phyloP scores from a whole-genome alignment of 2,329 filamentous ascomycete genomes.

The Aspergillus caelatus region DNA sequence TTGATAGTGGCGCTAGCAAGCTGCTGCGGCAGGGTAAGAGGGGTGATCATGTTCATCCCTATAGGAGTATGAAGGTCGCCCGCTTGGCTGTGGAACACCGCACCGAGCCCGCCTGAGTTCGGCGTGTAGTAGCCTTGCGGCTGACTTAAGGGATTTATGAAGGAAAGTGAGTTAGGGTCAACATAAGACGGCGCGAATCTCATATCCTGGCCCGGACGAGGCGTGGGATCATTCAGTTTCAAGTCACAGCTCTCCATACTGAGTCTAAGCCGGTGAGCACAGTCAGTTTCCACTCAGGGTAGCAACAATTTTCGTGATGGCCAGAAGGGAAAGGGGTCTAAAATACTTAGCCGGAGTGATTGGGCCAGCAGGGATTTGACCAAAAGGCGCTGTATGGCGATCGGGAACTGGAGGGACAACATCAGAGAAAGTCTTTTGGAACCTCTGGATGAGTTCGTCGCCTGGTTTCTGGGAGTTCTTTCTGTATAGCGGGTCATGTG shows the following conservation, averaged over 20 bases:
- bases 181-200: constrained; percentile 86
- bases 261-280: constrained; percentile 37
- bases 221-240: constrained; percentile 82
- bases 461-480: constrained; percentile 82
- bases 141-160: constrained; percentile 77
- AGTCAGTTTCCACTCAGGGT: constrained; percentile 16
- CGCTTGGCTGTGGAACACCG: constrained; percentile 79
- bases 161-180: constrained; percentile 81
- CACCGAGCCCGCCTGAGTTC: constrained; percentile 75
- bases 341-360: constrained; percentile 31
- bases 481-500: constrained; percentile 45
- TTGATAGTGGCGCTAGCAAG: constrained; percentile 61
- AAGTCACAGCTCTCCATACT: constrained; percentile 53
- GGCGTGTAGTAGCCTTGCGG: constrained; percentile 85
- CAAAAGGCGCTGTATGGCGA: constrained; percentile 29
- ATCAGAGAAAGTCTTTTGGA: constrained; percentile 81
- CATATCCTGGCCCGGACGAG: constrained; percentile 80
- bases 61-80: constrained; percentile 86
- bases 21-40: constrained; percentile 74
- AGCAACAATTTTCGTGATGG: background rate
- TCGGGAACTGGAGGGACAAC: constrained; percentile 55
- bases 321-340: background rate
- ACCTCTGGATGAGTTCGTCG: constrained; percentile 80
- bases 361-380: constrained; percentile 24
- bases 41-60: constrained; percentile 74